Percentiles rank a stretch among this genome's conserved stretches.
phyloP scores from a whole-genome alignment of 164 flowering plant genomes.

The Brasenia schreberi region DNA sequence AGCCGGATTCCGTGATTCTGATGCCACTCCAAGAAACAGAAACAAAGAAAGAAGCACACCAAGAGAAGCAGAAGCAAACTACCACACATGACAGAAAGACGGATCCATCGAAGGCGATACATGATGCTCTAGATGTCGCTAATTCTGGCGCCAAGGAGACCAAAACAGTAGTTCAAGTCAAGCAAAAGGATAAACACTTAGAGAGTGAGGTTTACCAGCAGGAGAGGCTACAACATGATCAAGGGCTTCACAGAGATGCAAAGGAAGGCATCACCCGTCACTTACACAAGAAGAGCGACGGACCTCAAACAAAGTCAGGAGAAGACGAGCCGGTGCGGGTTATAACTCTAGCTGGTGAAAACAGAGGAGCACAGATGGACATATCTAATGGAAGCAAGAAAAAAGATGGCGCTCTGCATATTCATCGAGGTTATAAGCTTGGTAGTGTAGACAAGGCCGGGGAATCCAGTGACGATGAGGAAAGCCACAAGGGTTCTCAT shows the following conservation, averaged over 20 bases:
- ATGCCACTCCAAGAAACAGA: not conserved
- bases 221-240: not conserved
- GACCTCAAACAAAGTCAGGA: conserved; percentile 9
- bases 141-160: not conserved
- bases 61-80: not conserved
- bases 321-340: conserved; percentile 24
- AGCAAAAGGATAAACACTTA: not conserved
- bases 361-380: conserved; percentile 64
- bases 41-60: not conserved
- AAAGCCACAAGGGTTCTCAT: conserved; percentile 12
- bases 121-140: not conserved
- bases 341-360: conserved; percentile 68
- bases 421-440: conserved; percentile 44
- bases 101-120: not conserved
- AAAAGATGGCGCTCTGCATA: conserved; percentile 34
- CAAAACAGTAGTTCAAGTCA: not conserved
- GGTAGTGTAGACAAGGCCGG: conserved; percentile 38
- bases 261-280: conserved; percentile 29
- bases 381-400: conserved; percentile 22
- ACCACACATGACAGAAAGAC: not conserved
- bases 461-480: conserved; percentile 23
- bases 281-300: conserved; percentile 21
- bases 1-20: not conserved
- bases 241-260: conserved; percentile 19
- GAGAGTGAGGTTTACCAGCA: not conserved